Evolutionary conservation across 192 early-diverging fungal genomes (phyloP).

Genomic region (Coemansia sp.): DNA sequence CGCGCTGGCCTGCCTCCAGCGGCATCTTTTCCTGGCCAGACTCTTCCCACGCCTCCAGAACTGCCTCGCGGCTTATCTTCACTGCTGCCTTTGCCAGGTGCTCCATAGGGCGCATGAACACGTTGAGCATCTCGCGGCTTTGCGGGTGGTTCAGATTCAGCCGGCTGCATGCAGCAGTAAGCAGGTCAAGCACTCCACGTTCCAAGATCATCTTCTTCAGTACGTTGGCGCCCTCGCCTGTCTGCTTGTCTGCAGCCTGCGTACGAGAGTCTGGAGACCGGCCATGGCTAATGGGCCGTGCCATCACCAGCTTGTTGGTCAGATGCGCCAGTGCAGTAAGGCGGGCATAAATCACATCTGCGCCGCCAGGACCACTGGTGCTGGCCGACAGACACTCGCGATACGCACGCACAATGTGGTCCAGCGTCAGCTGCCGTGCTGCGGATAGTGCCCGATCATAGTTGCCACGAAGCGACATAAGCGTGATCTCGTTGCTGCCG

Average conservation of each 20-base stretch:
- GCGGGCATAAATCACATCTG: constrained; percentile 44
- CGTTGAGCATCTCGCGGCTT: constrained; percentile 67
- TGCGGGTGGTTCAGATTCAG: constrained; percentile 90
- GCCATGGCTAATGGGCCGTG: constrained; percentile 43
- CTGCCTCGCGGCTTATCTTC: constrained; percentile 71
- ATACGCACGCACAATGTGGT: constrained; percentile 51
- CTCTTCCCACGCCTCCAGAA: constrained; percentile 49
- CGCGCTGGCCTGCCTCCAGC: constrained; percentile 21
- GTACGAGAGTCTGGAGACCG: constrained; percentile 4
- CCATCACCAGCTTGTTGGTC: constrained; percentile 44
- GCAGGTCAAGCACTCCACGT: constrained; percentile 73
- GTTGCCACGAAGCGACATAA: constrained; percentile 37
- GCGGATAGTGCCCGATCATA: constrained; percentile 32
- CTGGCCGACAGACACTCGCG: constrained; percentile 48
- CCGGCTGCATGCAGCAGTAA: constrained; percentile 78
- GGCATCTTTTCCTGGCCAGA: constrained; percentile 55
- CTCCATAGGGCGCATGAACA: constrained; percentile 86
- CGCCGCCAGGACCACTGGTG: constrained; percentile 20
- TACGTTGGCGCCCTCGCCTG: constrained; percentile 27
- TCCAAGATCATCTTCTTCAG: constrained; percentile 76
- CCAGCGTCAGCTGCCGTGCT: constrained; percentile 40
- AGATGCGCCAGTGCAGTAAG: constrained; percentile 46
- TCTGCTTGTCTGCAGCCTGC: constrained; percentile 3
- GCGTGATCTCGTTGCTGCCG: constrained; percentile 14
- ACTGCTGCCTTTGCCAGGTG: constrained; percentile 84